phyloP scores from a whole-genome alignment of 179 eudicot genomes.

The Monotropa hypopitys region DNA sequence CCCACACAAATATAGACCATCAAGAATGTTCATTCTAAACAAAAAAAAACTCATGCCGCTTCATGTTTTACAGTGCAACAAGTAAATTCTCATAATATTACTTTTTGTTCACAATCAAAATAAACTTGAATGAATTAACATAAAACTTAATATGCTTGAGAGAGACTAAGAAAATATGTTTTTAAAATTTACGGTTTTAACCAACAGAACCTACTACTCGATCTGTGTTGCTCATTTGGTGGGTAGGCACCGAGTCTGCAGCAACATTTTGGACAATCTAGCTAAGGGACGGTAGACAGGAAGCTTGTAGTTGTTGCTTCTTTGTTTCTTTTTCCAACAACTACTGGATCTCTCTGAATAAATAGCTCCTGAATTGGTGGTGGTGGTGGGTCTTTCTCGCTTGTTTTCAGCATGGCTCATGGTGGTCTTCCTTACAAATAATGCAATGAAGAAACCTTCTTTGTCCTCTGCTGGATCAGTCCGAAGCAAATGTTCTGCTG shows the following conservation, averaged over 20 bases:
- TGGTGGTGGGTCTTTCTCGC: not conserved
- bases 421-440: slow-evolving; percentile 39
- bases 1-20: too few relatives aligned
- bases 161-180: too few relatives aligned
- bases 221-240: not conserved
- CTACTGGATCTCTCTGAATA: not conserved
- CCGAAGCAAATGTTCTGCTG: slow-evolving; percentile 74
- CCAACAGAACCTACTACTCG: not conserved
- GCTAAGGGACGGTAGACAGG: not conserved
- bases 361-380: not conserved
- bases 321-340: not conserved
- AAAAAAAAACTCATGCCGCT: too few relatives aligned
- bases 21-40: too few relatives aligned
- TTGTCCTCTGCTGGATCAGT: slow-evolving; percentile 58
- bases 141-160: too few relatives aligned
- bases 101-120: too few relatives aligned
- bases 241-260: not conserved
- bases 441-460: slow-evolving; percentile 86
- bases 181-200: too few relatives aligned
- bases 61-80: too few relatives aligned
- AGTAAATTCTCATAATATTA: too few relatives aligned
- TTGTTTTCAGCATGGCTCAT: not conserved
- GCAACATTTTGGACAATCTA: slow-evolving; percentile 4
- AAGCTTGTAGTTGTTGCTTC: not conserved
- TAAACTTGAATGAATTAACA: too few relatives aligned